Percentiles rank a stretch among this genome's conserved stretches.
Conservation (phyloP, 257 asterid genomes). For the Ajuga chamaepitys region DNA sequence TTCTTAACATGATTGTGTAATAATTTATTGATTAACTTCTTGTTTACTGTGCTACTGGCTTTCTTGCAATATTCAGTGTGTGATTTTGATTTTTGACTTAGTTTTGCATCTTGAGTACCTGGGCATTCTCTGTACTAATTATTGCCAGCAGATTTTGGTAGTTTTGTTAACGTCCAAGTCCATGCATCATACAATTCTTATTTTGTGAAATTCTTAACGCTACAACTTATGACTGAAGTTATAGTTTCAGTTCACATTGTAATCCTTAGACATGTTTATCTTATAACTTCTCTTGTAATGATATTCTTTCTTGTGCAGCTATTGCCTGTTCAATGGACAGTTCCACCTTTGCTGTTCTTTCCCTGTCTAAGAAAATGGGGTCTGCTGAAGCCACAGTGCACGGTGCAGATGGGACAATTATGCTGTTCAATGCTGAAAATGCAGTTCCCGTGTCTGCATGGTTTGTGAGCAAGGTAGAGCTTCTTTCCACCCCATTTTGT, state of each 20-base stretch:
- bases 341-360: conserved; percentile 73
- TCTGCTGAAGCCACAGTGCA: conserved; percentile 23
- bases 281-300: conserved; percentile 1
- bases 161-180: background rate
- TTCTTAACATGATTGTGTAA: background rate
- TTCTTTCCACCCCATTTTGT: background rate
- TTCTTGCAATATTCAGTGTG: background rate
- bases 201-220: background rate
- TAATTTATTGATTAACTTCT: background rate
- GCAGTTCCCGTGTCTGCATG: conserved; percentile 63
- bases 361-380: conserved; percentile 25
- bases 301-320: conserved; percentile 42
- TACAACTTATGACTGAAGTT: background rate
- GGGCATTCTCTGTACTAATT: background rate
- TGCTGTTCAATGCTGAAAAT: conserved; percentile 56
- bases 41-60: background rate
- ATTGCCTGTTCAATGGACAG: conserved; percentile 55
- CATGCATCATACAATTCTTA: background rate
- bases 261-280: background rate
- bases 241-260: background rate
- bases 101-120: background rate
- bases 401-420: conserved; percentile 47
- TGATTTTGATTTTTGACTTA: background rate
- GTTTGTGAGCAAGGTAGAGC: conserved; percentile 71
- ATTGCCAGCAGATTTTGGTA: background rate